Evolutionary conservation across 768 basidiomycete genomes (phyloP), one percentile per base, ranked within the genome.

Genomic region (Mycena leptocephala): DNA sequence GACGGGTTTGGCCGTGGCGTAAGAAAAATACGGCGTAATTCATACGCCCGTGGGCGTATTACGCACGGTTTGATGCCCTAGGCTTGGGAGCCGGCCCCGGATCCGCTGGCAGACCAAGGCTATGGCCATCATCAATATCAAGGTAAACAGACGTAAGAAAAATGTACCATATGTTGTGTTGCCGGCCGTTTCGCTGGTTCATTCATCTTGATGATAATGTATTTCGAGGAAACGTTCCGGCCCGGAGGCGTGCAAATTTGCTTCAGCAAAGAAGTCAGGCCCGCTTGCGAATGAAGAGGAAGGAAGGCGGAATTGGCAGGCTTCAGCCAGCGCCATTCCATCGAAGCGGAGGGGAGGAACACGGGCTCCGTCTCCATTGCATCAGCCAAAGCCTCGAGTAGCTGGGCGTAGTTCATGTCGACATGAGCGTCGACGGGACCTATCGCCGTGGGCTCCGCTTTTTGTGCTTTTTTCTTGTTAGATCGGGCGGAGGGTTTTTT

Each of bases 61-160:
- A n/a, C n/a, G n/a, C n/a, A n/a, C n/a, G n/a, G n/a, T n/a, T n/a
- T n/a, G n/a, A n/a, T n/a, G n/a, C n/a, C n/a, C n/a, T n/a, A n/a
- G n/a, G n/a, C n/a, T n/a, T n/a, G n/a, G n/a, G n/a, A n/a, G n/a
- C n/a, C n/a, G n/a, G n/a, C n/a, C n/a, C n/a, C n/a, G n/a, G n/a
- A n/a, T n/a, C n/a, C n/a, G n/a, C n/a, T n/a, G n/a, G n/a, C n/a
- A 28, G 39, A 43, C 63, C 63, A 65, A 20, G 63, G 20, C 63
- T 65, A 13, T 2, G 30, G 10, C 32, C 20, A 37, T 14, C 2
- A 8, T 4, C 2, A 62, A 5, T 46, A 28, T 28, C 41, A 6
- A 11, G 26, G 5, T 18, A 24, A 46, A 22, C 33, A 51, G 22
- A n/a, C 22, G 22, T 35, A 24, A n/a, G 1, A 51, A 24, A 51